Conservation (phyloP, 768 basidiomycete species). For the Suillus sp. region DNA sequence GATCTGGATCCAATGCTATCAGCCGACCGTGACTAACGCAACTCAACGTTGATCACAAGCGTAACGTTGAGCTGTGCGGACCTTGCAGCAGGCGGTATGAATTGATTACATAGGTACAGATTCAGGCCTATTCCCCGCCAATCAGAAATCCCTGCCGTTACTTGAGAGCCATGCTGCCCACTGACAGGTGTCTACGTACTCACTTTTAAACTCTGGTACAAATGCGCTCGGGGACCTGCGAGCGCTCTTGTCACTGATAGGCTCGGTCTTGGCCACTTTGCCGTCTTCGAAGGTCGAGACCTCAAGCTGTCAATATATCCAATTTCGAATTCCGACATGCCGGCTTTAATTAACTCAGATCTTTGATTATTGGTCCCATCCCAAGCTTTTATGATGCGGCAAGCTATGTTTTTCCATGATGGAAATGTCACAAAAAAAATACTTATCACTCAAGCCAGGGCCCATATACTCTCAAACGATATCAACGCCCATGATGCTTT, state of each 20-base stretch:
- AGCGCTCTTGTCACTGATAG: background rate
- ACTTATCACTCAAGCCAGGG: background rate
- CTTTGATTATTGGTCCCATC: slow-evolving; percentile 1
- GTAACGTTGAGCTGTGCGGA: no score
- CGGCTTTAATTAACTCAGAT: slow-evolving; percentile 4
- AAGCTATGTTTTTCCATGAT: slow-evolving; percentile 9
- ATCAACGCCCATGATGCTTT: background rate
- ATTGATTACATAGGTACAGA: no score
- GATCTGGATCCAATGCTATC: background rate
- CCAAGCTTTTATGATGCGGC: background rate
- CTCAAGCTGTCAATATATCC: background rate
- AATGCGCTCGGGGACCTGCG: background rate
- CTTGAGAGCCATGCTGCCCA: background rate
- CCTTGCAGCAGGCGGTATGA: no score
- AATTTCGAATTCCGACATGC: slow-evolving; percentile 7
- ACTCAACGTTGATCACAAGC: background rate
- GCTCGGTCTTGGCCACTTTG: slow-evolving; percentile 1
- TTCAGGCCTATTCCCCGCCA: background rate
- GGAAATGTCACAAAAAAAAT: background rate
- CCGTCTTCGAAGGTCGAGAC: slow-evolving; percentile 1
- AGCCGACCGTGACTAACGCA: no score
- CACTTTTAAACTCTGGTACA: background rate
- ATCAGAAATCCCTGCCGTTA: background rate
- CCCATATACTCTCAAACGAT: background rate
- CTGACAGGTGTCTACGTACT: slow-evolving; percentile 1